Evolutionary conservation across 2,329 filamentous ascomycete species (phyloP).

Genomic region (Chaetomium sp.): DNA sequence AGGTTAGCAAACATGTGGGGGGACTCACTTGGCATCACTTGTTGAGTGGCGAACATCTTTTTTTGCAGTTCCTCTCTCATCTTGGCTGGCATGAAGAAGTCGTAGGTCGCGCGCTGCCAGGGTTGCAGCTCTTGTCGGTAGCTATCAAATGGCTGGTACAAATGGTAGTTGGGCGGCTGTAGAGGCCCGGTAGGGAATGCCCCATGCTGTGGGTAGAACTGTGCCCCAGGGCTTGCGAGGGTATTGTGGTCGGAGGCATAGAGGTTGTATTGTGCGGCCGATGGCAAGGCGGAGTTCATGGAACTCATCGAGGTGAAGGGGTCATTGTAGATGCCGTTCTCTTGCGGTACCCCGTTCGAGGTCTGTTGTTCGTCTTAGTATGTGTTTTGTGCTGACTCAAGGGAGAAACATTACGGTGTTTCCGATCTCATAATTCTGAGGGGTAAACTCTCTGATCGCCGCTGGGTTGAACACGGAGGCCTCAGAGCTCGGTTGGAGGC

Average conservation of each 20-base stretch:
- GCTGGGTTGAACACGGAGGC: constrained; percentile 47
- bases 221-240: constrained; percentile 49
- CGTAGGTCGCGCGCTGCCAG: constrained; percentile 80
- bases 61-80: constrained; percentile 83
- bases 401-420: constrained; percentile 37
- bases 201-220: constrained; percentile 60
- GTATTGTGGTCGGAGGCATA: constrained; percentile 67
- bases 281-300: constrained; percentile 44
- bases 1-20: background rate
- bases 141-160: constrained; percentile 84
- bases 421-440: constrained; percentile 45
- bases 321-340: constrained; percentile 46
- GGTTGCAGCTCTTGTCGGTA: constrained; percentile 72
- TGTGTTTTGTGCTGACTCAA: background rate
- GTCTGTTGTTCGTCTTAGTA: constrained; percentile 5
- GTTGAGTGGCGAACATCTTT: constrained; percentile 77
- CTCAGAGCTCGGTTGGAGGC: constrained; percentile 25
- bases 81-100: constrained; percentile 86
- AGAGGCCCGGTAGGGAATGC: constrained; percentile 43
- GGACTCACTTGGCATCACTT: constrained; percentile 68
- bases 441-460: constrained; percentile 54
- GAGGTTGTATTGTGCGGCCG: constrained; percentile 57
- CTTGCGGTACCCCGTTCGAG: constrained; percentile 42
- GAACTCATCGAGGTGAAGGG: constrained; percentile 54
- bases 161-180: constrained; percentile 78